Percentiles rank a stretch among this genome's conserved stretches.
phyloP scores from a whole-genome alignment of 805 yeast genomes.

The Yamadazyma nakazawae region DNA sequence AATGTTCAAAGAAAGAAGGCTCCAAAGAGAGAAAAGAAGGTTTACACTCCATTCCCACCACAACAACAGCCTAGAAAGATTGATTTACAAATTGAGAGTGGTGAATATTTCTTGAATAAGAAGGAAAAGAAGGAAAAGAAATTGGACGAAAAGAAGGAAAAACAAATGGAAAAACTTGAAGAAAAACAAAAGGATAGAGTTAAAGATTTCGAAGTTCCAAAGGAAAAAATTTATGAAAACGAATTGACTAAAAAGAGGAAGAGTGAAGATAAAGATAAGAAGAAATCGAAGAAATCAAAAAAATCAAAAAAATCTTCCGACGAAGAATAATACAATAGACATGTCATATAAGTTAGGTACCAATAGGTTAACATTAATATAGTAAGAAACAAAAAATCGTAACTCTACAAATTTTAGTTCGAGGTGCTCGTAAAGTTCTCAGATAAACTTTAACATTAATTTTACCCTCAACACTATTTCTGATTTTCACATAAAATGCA shows the following conservation, averaged over 20 bases:
- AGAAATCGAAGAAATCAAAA: constrained; percentile 24
- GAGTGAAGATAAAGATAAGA: constrained; percentile 22
- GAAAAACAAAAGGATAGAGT: constrained; percentile 66
- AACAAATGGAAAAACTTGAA: constrained; percentile 68
- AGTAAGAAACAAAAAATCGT: neutral
- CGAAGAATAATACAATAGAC: neutral
- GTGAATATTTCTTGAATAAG: constrained; percentile 93
- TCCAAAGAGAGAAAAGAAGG: constrained; percentile 61
- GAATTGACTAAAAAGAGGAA: constrained; percentile 25
- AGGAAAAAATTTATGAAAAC: constrained; percentile 58
- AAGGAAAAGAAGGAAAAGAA: constrained; percentile 72
- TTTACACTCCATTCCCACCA: constrained; percentile 99
- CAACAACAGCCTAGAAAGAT: constrained; percentile 94
- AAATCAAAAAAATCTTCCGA: constrained; percentile 16
- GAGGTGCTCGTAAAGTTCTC: too few relatives aligned
- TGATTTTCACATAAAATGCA: too few relatives aligned
- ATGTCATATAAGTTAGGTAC: neutral
- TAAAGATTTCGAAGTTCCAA: constrained; percentile 83
- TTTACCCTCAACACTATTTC: too few relatives aligned
- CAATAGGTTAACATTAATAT: neutral
- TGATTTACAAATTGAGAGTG: constrained; percentile 95
- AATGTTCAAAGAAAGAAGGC: constrained; percentile 93
- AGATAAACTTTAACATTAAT: too few relatives aligned
- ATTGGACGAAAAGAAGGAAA: constrained; percentile 71
- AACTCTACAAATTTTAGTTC: too few relatives aligned